A percentile compares a stretch with the other conserved stretches of the same genome.
These are phyloP conservation scores for Crithidia expoeki DNA, from an alignment of 208 protist species.

Conservation along the genomic window DNA sequence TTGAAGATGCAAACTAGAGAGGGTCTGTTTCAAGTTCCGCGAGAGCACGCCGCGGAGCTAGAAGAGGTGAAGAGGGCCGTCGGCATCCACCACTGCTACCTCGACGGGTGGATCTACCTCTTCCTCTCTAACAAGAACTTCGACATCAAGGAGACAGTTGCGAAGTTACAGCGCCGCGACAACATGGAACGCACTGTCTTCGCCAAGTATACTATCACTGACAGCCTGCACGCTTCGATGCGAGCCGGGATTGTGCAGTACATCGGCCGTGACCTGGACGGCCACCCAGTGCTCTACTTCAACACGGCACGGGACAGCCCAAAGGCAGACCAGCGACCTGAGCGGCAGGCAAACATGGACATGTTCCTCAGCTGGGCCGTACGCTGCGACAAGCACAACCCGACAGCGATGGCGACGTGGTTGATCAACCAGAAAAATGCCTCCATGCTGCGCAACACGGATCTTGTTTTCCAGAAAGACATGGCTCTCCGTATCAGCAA, in stretches of 20 bases:
- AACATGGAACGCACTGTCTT: conserved; percentile 67
- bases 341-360: conserved; percentile 70
- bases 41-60: conserved; percentile 44
- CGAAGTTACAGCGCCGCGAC: conserved; percentile 64
- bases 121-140: conserved; percentile 88
- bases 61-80: conserved; percentile 68
- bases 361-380: conserved; percentile 77
- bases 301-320: conserved; percentile 55
- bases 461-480: conserved; percentile 76
- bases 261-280: conserved; percentile 64
- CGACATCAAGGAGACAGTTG: conserved; percentile 67
- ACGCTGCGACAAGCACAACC: conserved; percentile 49
- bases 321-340: conserved; percentile 47
- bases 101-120: conserved; percentile 75
- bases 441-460: conserved; percentile 68
- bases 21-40: conserved; percentile 52
- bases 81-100: conserved; percentile 51
- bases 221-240: conserved; percentile 59
- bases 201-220: conserved; percentile 56
- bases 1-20: too few species aligned
- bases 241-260: conserved; percentile 73
- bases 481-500: conserved; percentile 80
- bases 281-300: conserved; percentile 65
- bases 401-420: conserved; percentile 55
- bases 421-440: conserved; percentile 80